A percentile compares a stretch with the other conserved stretches of the same genome.
Conservation (phyloP, 257 asterid species). For the Gardenia jasminoides region DNA sequence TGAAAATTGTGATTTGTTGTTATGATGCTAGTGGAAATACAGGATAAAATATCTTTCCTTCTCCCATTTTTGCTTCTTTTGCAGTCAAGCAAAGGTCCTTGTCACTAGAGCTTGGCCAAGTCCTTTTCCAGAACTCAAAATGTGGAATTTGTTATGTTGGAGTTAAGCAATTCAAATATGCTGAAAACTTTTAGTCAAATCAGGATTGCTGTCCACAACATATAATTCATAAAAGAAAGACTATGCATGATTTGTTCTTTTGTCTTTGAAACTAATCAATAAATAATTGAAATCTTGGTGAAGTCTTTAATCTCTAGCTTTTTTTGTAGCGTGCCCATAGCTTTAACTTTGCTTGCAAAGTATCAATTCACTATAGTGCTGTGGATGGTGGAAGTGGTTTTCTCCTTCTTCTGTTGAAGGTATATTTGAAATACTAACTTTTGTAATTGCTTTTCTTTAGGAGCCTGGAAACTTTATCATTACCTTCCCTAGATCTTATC, state of each 20-base stretch:
- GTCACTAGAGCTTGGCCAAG: neutral
- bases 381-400: neutral
- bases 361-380: neutral
- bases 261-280: neutral
- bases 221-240: neutral
- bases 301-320: neutral
- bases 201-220: neutral
- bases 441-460: constrained; percentile 37
- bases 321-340: neutral
- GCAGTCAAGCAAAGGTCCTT: neutral
- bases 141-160: neutral
- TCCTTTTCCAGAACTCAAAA: neutral
- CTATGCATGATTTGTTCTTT: neutral
- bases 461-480: constrained; percentile 97
- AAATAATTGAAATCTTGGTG: neutral
- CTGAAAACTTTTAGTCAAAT: neutral
- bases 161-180: neutral
- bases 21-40: neutral
- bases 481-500: constrained; percentile 96
- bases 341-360: neutral
- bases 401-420: neutral
- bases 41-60: neutral
- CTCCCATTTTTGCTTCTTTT: neutral
- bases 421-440: constrained; percentile 3
- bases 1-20: neutral